Conservation (phyloP, 1,284 basidiomycete species). For the Testicularia cyperi region DNA sequence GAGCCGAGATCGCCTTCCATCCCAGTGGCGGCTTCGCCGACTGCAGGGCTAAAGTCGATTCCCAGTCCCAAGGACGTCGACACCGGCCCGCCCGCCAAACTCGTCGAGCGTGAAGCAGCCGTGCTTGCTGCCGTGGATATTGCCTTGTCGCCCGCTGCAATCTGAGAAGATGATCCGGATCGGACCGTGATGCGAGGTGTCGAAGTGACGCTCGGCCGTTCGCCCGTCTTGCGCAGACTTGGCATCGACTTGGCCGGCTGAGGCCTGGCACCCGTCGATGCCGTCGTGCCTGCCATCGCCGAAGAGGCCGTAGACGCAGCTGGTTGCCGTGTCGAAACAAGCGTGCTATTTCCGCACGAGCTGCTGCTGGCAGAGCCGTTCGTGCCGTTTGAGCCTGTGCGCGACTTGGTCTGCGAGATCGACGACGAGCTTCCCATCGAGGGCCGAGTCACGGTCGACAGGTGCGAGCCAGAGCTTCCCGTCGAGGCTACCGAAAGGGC, state of each 20-base stretch:
- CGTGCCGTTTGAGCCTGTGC: too few species aligned
- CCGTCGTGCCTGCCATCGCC: conserved; percentile 4
- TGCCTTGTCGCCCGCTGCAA: background rate
- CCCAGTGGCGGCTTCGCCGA: conserved; percentile 1
- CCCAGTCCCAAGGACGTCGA: conserved; percentile 16
- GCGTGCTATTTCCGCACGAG: too few species aligned
- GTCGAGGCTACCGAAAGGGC: conserved; percentile 19
- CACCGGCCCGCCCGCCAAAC: conserved; percentile 2
- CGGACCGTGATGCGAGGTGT: conserved; percentile 31
- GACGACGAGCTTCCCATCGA: conserved; percentile 6
- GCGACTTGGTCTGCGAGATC: conserved; percentile 2
- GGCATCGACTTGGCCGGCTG: conserved; percentile 31
- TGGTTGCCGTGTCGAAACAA: too few species aligned
- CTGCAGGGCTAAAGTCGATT: conserved; percentile 15
- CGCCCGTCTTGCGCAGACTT: conserved; percentile 17
- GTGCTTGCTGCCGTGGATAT: conserved; percentile 22
- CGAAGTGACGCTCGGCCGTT: conserved; percentile 10
- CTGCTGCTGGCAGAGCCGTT: too few species aligned
- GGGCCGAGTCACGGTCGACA: conserved; percentile 13
- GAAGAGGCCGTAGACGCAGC: conserved; percentile 1
- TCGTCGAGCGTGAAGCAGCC: conserved; percentile 2
- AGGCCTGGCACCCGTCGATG: conserved; percentile 2
- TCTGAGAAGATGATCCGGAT: conserved; percentile 13
- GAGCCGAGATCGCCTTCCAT: too few species aligned
- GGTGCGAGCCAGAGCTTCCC: conserved; percentile 12